These are phyloP conservation scores for Solanum chaucha DNA, from an alignment of 257 asterid genomes.

Conservation along the genomic window DNA sequence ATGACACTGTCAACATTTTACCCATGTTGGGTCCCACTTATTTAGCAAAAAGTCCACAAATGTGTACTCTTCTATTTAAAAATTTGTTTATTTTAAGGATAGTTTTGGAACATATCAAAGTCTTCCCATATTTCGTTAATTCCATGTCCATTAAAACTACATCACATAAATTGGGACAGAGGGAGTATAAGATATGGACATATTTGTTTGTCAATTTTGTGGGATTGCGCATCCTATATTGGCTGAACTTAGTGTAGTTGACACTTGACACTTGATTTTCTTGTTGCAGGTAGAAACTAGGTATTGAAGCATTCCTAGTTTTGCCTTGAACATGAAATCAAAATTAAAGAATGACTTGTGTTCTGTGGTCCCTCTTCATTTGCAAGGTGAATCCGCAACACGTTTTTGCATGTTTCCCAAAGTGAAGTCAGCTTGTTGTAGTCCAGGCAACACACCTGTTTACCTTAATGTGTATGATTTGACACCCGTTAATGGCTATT, in stretches of 20 bases:
- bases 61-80: not conserved
- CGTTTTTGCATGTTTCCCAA: slow-evolving; percentile 48
- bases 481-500: slow-evolving; percentile 58
- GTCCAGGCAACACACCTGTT: slow-evolving; percentile 45
- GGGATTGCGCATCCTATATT: not conserved
- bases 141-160: not conserved
- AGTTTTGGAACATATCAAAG: not conserved
- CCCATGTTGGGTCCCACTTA: not conserved
- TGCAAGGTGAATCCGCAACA: slow-evolving; percentile 30
- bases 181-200: not conserved
- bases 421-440: slow-evolving; percentile 29
- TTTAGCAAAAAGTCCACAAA: not conserved
- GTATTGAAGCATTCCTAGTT: slow-evolving; percentile 18
- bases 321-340: slow-evolving; percentile 40
- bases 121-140: not conserved
- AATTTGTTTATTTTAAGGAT: not conserved
- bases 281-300: slow-evolving; percentile 33
- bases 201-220: not conserved
- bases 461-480: slow-evolving; percentile 79
- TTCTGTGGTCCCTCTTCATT: slow-evolving; percentile 43
- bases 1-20: not conserved
- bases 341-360: slow-evolving; percentile 34
- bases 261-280: slow-evolving; percentile 6
- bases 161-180: not conserved
- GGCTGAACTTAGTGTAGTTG: not conserved